phyloP scores from a whole-genome alignment of 1,284 basidiomycete genomes.

The Papiliotrema nemorosa region DNA sequence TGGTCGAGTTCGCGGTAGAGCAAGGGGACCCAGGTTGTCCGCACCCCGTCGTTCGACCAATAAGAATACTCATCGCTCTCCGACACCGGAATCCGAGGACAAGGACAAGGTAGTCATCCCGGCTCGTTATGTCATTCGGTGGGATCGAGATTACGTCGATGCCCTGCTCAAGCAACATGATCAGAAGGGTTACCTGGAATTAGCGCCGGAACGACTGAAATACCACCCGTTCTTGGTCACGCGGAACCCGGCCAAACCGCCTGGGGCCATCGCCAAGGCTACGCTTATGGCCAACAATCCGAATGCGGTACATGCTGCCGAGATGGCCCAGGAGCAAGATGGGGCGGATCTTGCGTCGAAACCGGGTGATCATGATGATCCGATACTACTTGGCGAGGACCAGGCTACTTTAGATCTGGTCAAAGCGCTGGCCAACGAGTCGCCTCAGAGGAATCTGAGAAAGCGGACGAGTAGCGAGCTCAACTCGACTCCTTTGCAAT shows the following conservation, averaged over 20 bases:
- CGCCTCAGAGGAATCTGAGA: slow-evolving; percentile 28
- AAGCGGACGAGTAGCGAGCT: slow-evolving; percentile 15
- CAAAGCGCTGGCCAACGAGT: slow-evolving; percentile 22
- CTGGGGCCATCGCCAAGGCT: slow-evolving; percentile 15
- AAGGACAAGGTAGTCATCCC: slow-evolving; percentile 54
- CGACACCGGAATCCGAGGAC: slow-evolving; percentile 11
- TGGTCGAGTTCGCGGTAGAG: slow-evolving; percentile 12
- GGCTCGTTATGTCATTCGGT: slow-evolving; percentile 70
- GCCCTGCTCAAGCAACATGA: slow-evolving; percentile 69
- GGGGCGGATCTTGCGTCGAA: background rate
- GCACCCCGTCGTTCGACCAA: slow-evolving; percentile 5
- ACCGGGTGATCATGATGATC: background rate
- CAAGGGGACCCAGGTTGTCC: slow-evolving; percentile 6
- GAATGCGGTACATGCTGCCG: background rate
- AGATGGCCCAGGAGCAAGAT: background rate
- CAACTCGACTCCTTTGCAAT: background rate
- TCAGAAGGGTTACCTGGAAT: slow-evolving; percentile 71
- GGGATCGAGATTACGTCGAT: slow-evolving; percentile 71
- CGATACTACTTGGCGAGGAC: slow-evolving; percentile 29
- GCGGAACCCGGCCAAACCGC: slow-evolving; percentile 16
- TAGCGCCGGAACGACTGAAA: slow-evolving; percentile 81
- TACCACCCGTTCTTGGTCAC: slow-evolving; percentile 88
- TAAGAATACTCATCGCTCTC: slow-evolving; percentile 1
- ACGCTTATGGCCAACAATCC: slow-evolving; percentile 11
- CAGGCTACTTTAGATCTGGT: slow-evolving; percentile 38